phyloP scores from a whole-genome alignment of 1,139 yeast species.

The Pichia sp. region DNA sequence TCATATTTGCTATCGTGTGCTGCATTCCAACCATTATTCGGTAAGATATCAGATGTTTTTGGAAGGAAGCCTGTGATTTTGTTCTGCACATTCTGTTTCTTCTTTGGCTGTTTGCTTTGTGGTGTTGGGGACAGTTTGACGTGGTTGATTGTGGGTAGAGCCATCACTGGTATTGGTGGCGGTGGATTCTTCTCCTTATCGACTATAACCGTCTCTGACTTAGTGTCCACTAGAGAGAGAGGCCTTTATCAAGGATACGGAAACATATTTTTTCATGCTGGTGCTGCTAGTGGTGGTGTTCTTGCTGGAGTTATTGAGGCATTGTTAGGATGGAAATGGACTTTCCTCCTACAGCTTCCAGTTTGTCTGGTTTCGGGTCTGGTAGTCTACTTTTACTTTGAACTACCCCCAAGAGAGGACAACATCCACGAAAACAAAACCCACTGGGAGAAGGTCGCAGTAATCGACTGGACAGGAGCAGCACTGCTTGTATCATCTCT shows the following conservation, averaged over 20 bases:
- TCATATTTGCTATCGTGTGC: constrained; percentile 45
- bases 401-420: constrained; percentile 33
- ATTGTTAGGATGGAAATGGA: constrained; percentile 44
- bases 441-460: constrained; percentile 40
- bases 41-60: constrained; percentile 65
- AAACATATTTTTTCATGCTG: constrained; percentile 42
- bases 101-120: constrained; percentile 54
- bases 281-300: constrained; percentile 51
- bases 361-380: constrained; percentile 35
- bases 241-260: constrained; percentile 49
- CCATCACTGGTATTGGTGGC: constrained; percentile 52
- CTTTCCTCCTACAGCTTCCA: constrained; percentile 45
- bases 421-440: constrained; percentile 20
- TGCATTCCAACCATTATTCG: constrained; percentile 62
- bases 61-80: constrained; percentile 38
- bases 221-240: constrained; percentile 45
- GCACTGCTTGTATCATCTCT: constrained; percentile 37
- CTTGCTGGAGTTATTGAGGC: constrained; percentile 45
- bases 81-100: constrained; percentile 49
- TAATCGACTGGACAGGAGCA: constrained; percentile 54
- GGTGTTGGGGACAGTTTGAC: constrained; percentile 54
- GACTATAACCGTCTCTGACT: constrained; percentile 46
- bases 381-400: constrained; percentile 32
- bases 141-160: constrained; percentile 48
- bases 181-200: constrained; percentile 46